phyloP scores from a whole-genome alignment of 192 early-diverging fungal genomes.

The Borealophlyctis nickersoniae region DNA sequence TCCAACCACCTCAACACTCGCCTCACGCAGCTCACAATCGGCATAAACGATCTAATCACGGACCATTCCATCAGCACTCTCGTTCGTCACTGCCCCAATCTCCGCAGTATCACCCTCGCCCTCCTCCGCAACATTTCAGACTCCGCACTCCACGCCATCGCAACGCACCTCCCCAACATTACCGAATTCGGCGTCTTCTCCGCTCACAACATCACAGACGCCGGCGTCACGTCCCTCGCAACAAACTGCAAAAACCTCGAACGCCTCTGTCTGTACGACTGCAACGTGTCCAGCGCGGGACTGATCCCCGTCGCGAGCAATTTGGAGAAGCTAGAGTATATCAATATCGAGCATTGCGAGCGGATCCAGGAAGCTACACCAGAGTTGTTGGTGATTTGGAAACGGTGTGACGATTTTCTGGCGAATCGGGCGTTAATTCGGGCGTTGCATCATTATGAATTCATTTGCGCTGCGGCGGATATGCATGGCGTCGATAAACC shows the following conservation, averaged over 20 bases:
- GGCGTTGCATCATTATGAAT: constrained; percentile 12
- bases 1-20: constrained; percentile 14
- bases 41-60: constrained; percentile 29
- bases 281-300: constrained; percentile 7
- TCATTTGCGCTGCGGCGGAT: constrained; percentile 12
- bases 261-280: constrained; percentile 21
- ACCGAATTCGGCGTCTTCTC: constrained; percentile 34
- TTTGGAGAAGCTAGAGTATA: constrained; percentile 15
- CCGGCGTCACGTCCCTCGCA: constrained; percentile 26
- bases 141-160: constrained; percentile 22
- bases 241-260: constrained; percentile 10
- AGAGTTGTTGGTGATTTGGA: constrained; percentile 15
- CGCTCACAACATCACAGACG: constrained; percentile 23
- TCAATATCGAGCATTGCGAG: constrained; percentile 25
- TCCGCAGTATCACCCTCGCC: constrained; percentile 27
- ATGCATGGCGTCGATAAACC: constrained; percentile 4
- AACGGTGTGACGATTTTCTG: constrained; percentile 19
- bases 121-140: constrained; percentile 40
- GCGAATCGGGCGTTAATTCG: constrained; percentile 7
- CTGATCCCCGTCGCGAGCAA: not conserved
- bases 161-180: constrained; percentile 25
- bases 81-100: constrained; percentile 14
- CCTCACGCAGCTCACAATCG: constrained; percentile 33
- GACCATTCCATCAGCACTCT: constrained; percentile 34
- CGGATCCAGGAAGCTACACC: constrained; percentile 18